Percentiles rank a stretch among this genome's conserved stretches.
Conservation (phyloP, 2,329 filamentous ascomycete species). For the Thelonectria olida region DNA sequence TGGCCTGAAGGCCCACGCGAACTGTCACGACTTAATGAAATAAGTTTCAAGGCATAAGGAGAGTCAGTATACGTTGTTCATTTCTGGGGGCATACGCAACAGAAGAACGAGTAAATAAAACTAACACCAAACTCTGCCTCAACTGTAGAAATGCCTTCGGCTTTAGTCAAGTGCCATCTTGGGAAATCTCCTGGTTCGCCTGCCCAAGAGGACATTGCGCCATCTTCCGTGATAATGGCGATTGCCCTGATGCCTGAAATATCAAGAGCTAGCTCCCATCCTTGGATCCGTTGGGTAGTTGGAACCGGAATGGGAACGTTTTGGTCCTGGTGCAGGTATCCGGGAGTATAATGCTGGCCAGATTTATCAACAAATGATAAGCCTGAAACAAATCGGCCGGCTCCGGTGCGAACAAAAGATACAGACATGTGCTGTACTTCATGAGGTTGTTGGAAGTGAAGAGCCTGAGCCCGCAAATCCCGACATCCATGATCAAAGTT, state of each 20-base stretch:
- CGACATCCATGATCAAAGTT: conserved; percentile 7
- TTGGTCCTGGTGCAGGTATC: conserved; percentile 17
- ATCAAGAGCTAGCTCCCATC: conserved; percentile 27
- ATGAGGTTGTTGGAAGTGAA: conserved; percentile 4
- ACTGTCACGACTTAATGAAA: conserved; percentile 17
- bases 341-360: conserved; percentile 4
- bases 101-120: not conserved
- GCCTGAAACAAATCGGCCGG: conserved; percentile 18
- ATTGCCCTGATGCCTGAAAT: conserved; percentile 16
- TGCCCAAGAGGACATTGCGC: conserved; percentile 14
- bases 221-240: conserved; percentile 3
- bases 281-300: conserved; percentile 13
- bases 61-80: not conserved
- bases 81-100: not conserved
- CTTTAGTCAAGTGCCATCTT: conserved; percentile 15
- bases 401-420: conserved; percentile 9
- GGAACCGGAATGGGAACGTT: not conserved
- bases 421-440: conserved; percentile 10
- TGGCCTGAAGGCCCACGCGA: not conserved
- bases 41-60: conserved; percentile 22
- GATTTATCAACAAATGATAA: conserved; percentile 5
- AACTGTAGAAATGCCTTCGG: conserved; percentile 10
- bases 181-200: conserved; percentile 5
- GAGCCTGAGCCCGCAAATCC: conserved; percentile 2
- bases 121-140: conserved; percentile 27